These are phyloP conservation scores for Salix suchowensis DNA, from an alignment of 345 rosid species.

Conservation along the genomic window DNA sequence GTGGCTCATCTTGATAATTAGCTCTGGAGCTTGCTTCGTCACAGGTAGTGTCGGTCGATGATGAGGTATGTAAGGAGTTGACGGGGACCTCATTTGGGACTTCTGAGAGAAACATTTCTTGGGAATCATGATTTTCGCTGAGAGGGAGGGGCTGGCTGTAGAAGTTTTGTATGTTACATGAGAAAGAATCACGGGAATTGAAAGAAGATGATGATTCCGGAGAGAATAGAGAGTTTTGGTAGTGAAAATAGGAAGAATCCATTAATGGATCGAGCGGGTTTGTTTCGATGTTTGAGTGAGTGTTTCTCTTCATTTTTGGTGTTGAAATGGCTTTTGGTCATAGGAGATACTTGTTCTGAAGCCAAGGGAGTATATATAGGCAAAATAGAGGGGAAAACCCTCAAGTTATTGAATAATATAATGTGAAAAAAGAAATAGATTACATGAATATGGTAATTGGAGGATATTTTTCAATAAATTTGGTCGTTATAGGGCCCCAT, in stretches of 20 bases:
- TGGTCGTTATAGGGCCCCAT: conserved; percentile 32
- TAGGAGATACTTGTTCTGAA: conserved; percentile 4
- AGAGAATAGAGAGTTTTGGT: conserved; percentile 25
- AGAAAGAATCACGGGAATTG: conserved; percentile 17
- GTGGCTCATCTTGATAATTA: neutral
- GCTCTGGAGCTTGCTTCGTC: conserved; percentile 33
- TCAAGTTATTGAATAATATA: neutral
- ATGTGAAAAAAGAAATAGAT: neutral
- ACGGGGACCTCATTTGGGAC: conserved; percentile 33
- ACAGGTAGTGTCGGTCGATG: neutral
- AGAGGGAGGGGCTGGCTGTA: conserved; percentile 41
- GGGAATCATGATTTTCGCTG: conserved; percentile 45
- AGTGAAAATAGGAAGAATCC: conserved; percentile 36
- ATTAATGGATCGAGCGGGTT: neutral
- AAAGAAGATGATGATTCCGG: conserved; percentile 28
- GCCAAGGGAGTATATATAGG: conserved; percentile 15
- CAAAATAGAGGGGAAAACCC: conserved; percentile 12
- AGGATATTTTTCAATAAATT: conserved; percentile 1
- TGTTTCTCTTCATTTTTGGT: neutral
- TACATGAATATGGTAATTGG: conserved; percentile 18
- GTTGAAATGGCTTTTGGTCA: conserved; percentile 11
- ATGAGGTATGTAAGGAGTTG: conserved; percentile 4
- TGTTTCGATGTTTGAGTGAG: neutral
- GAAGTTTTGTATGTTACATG: conserved; percentile 4
- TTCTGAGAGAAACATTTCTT: conserved; percentile 56